Base-by-base conservation (phyloP, 2,329 filamentous ascomycete species). In the Penicillium paneum region DNA sequence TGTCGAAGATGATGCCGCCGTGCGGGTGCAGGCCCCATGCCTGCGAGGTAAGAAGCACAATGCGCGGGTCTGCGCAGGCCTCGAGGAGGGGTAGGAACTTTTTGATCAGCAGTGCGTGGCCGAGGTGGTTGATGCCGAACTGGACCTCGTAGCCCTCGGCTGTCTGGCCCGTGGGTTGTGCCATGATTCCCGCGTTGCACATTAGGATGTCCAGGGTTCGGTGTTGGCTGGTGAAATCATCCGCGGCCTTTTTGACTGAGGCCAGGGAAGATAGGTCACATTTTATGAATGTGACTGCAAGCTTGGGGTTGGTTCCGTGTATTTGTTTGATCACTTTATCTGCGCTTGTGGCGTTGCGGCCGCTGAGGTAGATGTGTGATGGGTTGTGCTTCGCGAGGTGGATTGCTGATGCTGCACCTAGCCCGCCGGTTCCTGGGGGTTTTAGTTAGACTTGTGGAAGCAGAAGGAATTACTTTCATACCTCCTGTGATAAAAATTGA, bases 111-210 rank as follows among this genome's bases (percentile, higher is more conserved):
- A 78, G 70, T 5, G 78, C 76, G 49, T 81, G 78, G 15, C 78
- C 78, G 36, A 81, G 59, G 61, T 81, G 77, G 52, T 82, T 82
- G 2, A 73, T 78, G 1, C 74, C 78, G 54, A 81, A 79, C 55
- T 80, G 75, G 10, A 76, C 58, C 60, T 82, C 80, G 54, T 79
- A 81, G 13, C 78, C 78, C 17, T 81, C 75, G 26, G 65, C 62
- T 5, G 76, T 78, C 8, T 74, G 58, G 2, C 55, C 69, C 0
- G 73, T 66, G 4, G 75, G 69, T 17, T 58, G 60, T 0, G 70
- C 74, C 73, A 80, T 78, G 34, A 79, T 68, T 1, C 76, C 78
- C 0, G 78, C 78, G 54, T 80, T 79, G 41, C 74, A 74, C 53
- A 80, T 71, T 4, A 79, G 65, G 31, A 80, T 71, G 57, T 81